Base-by-base conservation (phyloP, 345 rosid species). In the Clarkia xantiana region DNA sequence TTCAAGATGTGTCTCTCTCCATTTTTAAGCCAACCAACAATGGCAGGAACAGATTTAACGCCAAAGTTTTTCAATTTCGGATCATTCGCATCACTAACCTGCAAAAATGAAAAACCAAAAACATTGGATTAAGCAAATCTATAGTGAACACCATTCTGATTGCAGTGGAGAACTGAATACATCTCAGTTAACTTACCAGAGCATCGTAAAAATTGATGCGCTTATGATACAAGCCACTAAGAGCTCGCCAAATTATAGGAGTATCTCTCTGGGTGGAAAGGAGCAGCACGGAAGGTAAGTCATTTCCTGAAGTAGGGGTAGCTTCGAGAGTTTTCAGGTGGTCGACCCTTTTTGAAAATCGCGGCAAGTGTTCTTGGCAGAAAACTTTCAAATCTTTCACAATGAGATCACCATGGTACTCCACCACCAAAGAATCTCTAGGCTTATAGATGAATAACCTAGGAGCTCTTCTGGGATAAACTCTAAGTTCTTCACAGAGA, bases 231-330 rank as follows among this genome's bases (percentile, higher is more conserved):
- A 78, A 58, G 65, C 96, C 90, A 41, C 94, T 81, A 52, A 91
- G 94, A 65, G 74, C 93, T 42, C 87, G 94, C 96, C 94, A 86
- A 48, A 81, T 86, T 6, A 71, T 69, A 36, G 96, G 86, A 40
- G 98, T 78, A 38, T 80, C 78, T 55, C 72, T 86, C 68, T 86
- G 86, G 44, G 96, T 81, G 43, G 95, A 76, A 47, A 91, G 76
- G 45, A 91, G 93, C 63, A 84, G n/a, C 59, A 86, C 81, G 67
- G 63, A 70, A 9, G 84, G 90, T 22, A 56, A 47, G 49, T 41
- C 65, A 49, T 68, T 75, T 12, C 29, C 62, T 23, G 50, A 58
- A 40, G 55, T 63, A 44, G 68, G 65, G 40, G 63, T 54, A 46
- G 58, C 57, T 44, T 80, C 74, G 29, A 73, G 55, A 18, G 52